These are phyloP conservation scores for Penicillium sclerotigenum DNA, from an alignment of 2,329 filamentous ascomycete species.

Conservation along the genomic window DNA sequence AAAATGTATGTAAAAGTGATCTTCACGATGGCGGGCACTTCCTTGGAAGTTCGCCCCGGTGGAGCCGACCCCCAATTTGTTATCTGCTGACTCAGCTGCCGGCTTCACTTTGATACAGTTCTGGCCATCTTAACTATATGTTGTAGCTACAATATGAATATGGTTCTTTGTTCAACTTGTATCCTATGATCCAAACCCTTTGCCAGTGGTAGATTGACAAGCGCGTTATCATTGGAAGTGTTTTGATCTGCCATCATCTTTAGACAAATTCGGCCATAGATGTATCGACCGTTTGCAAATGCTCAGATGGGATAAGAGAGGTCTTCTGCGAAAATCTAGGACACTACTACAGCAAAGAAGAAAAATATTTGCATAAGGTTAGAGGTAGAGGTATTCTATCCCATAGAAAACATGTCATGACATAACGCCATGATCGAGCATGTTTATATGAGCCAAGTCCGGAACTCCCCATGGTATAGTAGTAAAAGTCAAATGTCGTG, in stretches of 20 bases:
- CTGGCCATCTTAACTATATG: background rate
- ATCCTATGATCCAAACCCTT: slow-evolving; percentile 10
- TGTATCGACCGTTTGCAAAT: slow-evolving; percentile 29
- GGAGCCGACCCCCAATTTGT: background rate
- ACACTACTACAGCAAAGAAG: background rate
- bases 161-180: background rate
- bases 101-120: background rate
- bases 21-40: slow-evolving; percentile 7
- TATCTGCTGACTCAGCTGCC: background rate
- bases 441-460: slow-evolving; percentile 3
- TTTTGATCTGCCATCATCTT: slow-evolving; percentile 48
- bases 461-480: slow-evolving; percentile 14
- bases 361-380: background rate
- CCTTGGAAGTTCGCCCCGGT: background rate
- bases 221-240: slow-evolving; percentile 17
- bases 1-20: slow-evolving; percentile 5
- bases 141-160: background rate
- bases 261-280: slow-evolving; percentile 46
- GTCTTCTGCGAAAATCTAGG: background rate
- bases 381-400: background rate
- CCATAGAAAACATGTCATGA: slow-evolving; percentile 2
- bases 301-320: slow-evolving; percentile 33
- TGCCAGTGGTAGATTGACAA: background rate
- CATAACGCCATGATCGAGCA: slow-evolving; percentile 1
- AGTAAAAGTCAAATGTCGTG: background rate